A percentile compares a stretch with the other conserved stretches of the same genome.
These are phyloP conservation scores for Leccinum variabile DNA, from an alignment of 1,284 basidiomycete species.

Conservation along the genomic window DNA sequence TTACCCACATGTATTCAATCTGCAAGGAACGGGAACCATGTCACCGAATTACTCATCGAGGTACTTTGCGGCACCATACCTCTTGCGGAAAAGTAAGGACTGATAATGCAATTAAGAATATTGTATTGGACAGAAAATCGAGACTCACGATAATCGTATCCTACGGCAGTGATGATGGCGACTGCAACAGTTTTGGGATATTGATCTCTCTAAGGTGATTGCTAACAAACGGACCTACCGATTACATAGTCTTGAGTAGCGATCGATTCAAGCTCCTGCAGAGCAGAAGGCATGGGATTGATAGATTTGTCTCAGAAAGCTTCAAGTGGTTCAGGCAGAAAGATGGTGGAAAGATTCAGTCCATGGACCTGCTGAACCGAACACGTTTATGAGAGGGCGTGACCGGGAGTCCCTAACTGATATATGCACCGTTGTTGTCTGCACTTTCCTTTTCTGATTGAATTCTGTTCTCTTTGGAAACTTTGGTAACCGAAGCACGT, in stretches of 20 bases:
- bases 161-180: slow-evolving; percentile 1
- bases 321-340: neutral
- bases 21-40: neutral
- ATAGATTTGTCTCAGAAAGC: neutral
- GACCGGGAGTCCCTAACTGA: neutral
- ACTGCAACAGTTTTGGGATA: neutral
- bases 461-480: neutral
- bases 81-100: slow-evolving; percentile 5
- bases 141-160: slow-evolving; percentile 10
- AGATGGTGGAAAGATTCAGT: neutral
- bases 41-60: neutral
- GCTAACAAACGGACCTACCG: neutral
- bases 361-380: neutral
- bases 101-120: neutral
- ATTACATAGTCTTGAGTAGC: neutral
- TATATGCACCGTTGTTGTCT: neutral
- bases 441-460: neutral
- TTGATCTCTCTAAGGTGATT: neutral
- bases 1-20: neutral
- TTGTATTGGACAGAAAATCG: neutral
- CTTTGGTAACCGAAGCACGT: neutral
- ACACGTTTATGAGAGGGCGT: neutral
- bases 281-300: slow-evolving; percentile 4
- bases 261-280: neutral
- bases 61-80: neutral